Conservation (phyloP, 257 asterid species). For the Craterostigma plantagineum region DNA sequence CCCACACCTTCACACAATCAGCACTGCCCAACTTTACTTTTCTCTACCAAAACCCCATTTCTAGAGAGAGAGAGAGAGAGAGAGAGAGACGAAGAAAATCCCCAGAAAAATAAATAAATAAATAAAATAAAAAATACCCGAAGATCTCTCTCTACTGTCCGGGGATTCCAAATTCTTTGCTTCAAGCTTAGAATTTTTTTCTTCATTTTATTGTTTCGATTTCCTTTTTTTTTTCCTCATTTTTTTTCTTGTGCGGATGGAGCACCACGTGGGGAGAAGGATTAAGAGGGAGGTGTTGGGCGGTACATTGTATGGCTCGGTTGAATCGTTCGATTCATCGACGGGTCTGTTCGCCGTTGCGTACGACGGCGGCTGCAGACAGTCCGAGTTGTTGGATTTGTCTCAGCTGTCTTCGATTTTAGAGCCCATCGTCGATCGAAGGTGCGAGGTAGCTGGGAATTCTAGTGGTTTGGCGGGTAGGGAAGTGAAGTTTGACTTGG, state of each 20-base stretch:
- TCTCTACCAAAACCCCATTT: conserved; percentile 3
- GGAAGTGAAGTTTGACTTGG: conserved; percentile 20
- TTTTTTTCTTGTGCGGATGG: conserved; percentile 34
- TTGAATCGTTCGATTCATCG: conserved; percentile 30
- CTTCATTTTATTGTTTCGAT: conserved; percentile 3
- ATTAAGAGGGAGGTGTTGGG: conserved; percentile 37
- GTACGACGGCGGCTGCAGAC: conserved; percentile 60
- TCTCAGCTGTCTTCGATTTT: conserved; percentile 21
- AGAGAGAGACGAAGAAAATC: no score
- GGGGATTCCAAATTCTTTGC: conserved; percentile 6
- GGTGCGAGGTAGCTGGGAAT: conserved; percentile 1
- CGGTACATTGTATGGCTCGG: conserved; percentile 31
- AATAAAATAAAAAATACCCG: no score
- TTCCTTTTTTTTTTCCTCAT: conserved; percentile 9
- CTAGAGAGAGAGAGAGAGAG: conserved; percentile 26
- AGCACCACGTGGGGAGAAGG: conserved; percentile 51
- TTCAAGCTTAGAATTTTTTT: conserved; percentile 1
- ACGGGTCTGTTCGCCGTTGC: conserved; percentile 38
- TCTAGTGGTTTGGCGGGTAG: conserved; percentile 13
- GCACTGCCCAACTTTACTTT: conserved; percentile 14
- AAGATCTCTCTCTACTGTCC: no score
- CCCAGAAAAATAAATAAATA: conserved; percentile 3
- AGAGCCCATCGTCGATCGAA: conserved; percentile 10
- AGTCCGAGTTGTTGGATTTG: conserved; percentile 44
- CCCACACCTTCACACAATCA: conserved; percentile 21